These are phyloP conservation scores for Podospora didyma DNA, from an alignment of 495 filamentous ascomycete genomes.

Conservation along the genomic window DNA sequence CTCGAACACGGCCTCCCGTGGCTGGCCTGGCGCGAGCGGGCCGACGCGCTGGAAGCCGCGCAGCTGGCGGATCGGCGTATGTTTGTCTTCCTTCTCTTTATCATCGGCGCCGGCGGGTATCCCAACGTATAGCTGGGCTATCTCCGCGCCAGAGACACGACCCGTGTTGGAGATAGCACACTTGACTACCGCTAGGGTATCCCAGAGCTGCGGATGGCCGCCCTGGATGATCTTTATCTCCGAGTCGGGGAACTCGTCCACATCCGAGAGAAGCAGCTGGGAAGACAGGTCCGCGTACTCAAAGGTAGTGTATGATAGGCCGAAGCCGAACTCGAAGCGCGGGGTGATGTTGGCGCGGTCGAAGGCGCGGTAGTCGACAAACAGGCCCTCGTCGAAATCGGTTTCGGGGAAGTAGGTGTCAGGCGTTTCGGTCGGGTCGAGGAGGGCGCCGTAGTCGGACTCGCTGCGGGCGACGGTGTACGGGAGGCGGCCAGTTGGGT, in stretches of 20 bases:
- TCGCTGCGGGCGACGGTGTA: constrained; percentile 61
- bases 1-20: constrained; percentile 35
- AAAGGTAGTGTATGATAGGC: constrained; percentile 73
- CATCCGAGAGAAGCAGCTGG: not conserved
- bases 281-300: constrained; percentile 54
- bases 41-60: constrained; percentile 54
- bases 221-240: constrained; percentile 34
- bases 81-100: constrained; percentile 5
- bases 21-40: constrained; percentile 38
- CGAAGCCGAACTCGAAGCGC: constrained; percentile 75
- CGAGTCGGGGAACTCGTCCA: constrained; percentile 16
- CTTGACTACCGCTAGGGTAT: constrained; percentile 50
- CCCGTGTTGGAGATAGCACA: constrained; percentile 69
- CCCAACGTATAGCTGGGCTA: constrained; percentile 56
- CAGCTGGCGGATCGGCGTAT: constrained; percentile 45
- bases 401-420: constrained; percentile 44
- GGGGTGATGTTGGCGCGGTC: constrained; percentile 62
- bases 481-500: constrained; percentile 62
- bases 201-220: constrained; percentile 73
- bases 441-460: constrained; percentile 49
- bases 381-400: constrained; percentile 64
- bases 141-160: constrained; percentile 48
- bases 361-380: constrained; percentile 77
- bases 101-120: constrained; percentile 27
- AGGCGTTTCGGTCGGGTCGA: constrained; percentile 36